Conservation (phyloP, 495 filamentous ascomycete genomes). For the Penicillium chermesinum region DNA sequence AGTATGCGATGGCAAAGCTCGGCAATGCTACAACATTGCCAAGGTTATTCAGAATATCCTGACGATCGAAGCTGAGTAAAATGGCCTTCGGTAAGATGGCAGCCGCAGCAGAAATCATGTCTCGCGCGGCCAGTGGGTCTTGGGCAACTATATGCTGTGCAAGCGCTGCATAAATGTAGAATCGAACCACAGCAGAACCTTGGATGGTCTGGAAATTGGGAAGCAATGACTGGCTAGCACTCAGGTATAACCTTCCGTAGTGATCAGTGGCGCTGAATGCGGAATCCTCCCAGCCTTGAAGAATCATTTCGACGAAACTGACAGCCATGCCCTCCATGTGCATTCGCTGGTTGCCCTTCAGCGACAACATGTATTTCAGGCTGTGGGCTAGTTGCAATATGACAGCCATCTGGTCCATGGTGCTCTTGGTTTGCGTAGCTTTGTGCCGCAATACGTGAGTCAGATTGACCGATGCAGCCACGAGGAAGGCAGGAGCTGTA, state of each 20-base stretch:
- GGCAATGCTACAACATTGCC: neutral
- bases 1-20: conserved; percentile 1
- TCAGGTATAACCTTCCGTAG: neutral
- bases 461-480: conserved; percentile 1
- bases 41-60: conserved; percentile 2
- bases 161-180: conserved; percentile 3
- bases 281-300: conserved; percentile 1
- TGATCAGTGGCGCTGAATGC: neutral
- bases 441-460: neutral
- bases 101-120: conserved; percentile 1
- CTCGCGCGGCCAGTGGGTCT: neutral
- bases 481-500: neutral
- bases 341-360: neutral
- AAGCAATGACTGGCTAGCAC: neutral
- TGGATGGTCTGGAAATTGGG: neutral
- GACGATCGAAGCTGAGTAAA: conserved; percentile 1
- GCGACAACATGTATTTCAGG: neutral
- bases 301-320: neutral
- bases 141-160: neutral
- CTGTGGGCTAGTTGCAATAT: neutral
- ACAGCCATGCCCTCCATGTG: neutral
- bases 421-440: neutral
- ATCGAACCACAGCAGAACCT: neutral
- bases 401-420: neutral
- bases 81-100: conserved; percentile 3